Conservation (phyloP, 305 asterid species). For the Petunia hybrid region DNA sequence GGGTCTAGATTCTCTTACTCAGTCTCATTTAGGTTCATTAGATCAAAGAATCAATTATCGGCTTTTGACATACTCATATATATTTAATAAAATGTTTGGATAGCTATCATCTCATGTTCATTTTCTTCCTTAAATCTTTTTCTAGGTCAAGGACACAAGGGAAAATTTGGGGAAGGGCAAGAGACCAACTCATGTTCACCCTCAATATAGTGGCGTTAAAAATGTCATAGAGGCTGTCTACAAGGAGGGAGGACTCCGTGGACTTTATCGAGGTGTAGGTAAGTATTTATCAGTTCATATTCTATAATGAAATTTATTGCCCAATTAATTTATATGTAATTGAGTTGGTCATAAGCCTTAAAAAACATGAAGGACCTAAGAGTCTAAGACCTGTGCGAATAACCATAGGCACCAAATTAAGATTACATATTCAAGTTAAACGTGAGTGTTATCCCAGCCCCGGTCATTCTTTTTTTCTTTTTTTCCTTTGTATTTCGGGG, state of each 20-base stretch:
- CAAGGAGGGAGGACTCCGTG: slow-evolving; percentile 79
- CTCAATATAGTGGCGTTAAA: slow-evolving; percentile 70
- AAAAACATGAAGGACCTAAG: slow-evolving; percentile 26
- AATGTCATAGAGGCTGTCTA: slow-evolving; percentile 75
- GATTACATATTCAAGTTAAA: background rate
- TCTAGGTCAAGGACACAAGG: slow-evolving; percentile 66
- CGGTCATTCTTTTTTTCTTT: background rate
- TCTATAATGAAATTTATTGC: background rate
- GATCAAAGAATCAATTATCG: background rate
- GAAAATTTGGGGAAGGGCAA: slow-evolving; percentile 48
- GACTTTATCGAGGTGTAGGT: slow-evolving; percentile 92
- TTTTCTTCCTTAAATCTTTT: slow-evolving; percentile 20
- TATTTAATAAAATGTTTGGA: background rate
- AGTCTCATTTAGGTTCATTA: slow-evolving; percentile 1
- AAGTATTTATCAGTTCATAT: slow-evolving; percentile 31
- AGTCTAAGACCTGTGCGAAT: background rate
- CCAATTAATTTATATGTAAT: slow-evolving; percentile 13
- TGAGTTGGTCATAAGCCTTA: slow-evolving; percentile 28
- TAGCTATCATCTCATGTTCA: background rate
- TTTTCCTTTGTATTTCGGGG: background rate
- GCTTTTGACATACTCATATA: background rate
- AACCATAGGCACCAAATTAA: background rate
- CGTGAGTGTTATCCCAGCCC: background rate
- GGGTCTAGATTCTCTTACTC: slow-evolving; percentile 22
- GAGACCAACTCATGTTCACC: slow-evolving; percentile 49